Evolutionary conservation across 441 rosid species (phyloP).

Genomic region (Flueggea neowawraea): DNA sequence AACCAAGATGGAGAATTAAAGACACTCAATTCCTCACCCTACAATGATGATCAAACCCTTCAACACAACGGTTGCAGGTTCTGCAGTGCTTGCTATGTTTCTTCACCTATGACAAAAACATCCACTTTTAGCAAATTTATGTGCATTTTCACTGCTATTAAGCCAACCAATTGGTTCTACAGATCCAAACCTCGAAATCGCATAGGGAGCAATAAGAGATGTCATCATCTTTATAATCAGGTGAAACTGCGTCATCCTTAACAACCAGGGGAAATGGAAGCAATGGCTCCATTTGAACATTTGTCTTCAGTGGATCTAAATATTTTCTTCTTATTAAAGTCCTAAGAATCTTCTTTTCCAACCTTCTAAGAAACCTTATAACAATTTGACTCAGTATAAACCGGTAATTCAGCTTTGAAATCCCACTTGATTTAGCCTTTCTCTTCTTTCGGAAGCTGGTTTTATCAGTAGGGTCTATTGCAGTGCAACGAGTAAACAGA

Average conservation of each 20-base stretch:
- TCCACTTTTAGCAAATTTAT: too few relatives aligned
- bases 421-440: constrained; percentile 33
- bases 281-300: constrained; percentile 66
- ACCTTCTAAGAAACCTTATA: constrained; percentile 63
- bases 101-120: constrained; percentile 53
- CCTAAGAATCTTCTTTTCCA: constrained; percentile 84
- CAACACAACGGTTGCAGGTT: constrained; percentile 92
- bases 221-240: constrained; percentile 71
- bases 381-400: constrained; percentile 71
- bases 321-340: constrained; percentile 79
- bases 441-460: constrained; percentile 67
- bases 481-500: constrained; percentile 76
- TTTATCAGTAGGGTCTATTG: constrained; percentile 84
- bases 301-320: constrained; percentile 71
- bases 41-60: constrained; percentile 99
- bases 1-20: background rate
- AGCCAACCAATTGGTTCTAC: too few relatives aligned
- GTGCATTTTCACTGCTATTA: too few relatives aligned
- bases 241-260: constrained; percentile 70
- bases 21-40: constrained; percentile 45
- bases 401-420: constrained; percentile 53
- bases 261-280: constrained; percentile 80
- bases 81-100: constrained; percentile 96
- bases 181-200: constrained; percentile 66
- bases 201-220: constrained; percentile 83